phyloP scores from a whole-genome alignment of 2,329 filamentous ascomycete species.

The Verticillium zaregamsianum region DNA sequence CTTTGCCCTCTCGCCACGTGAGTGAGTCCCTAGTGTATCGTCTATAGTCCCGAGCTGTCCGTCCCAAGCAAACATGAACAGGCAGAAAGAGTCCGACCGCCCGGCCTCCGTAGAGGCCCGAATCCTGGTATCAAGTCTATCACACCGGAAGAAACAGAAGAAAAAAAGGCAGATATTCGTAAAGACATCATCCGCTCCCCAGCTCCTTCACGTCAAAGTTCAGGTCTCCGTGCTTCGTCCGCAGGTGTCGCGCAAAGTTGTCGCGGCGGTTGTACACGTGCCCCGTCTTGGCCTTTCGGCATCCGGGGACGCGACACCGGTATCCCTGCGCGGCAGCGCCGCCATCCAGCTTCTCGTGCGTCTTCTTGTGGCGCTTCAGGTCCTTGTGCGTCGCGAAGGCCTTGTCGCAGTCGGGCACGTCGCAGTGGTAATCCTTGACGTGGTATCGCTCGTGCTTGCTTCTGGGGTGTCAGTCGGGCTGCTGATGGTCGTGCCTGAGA shows the following conservation, averaged over 20 bases:
- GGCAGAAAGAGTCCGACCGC: background rate
- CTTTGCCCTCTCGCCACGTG: background rate
- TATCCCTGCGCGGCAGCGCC: conserved; percentile 16
- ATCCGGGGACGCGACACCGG: conserved; percentile 18
- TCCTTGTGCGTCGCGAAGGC: conserved; percentile 21
- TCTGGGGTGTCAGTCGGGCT: conserved; percentile 1
- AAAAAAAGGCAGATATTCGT: background rate
- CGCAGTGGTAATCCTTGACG: conserved; percentile 16
- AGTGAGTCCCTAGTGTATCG: background rate
- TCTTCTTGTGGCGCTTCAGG: conserved; percentile 18
- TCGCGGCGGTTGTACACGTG: conserved; percentile 21
- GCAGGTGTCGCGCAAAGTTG: conserved; percentile 20
- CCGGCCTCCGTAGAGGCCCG: background rate
- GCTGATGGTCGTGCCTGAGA: background rate
- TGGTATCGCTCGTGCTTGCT: conserved; percentile 19
- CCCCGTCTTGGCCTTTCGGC: conserved; percentile 17
- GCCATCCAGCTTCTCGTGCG: conserved; percentile 11
- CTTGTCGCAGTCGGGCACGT: conserved; percentile 11
- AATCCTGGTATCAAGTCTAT: background rate
- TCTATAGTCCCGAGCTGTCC: background rate
- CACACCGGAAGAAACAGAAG: background rate
- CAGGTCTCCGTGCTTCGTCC: conserved; percentile 16
- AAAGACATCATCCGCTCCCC: background rate
- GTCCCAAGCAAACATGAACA: background rate
- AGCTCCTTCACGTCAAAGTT: conserved; percentile 8